phyloP scores from a whole-genome alignment of 371 early-diverging fungal species.

The Mycotypha africana region DNA sequence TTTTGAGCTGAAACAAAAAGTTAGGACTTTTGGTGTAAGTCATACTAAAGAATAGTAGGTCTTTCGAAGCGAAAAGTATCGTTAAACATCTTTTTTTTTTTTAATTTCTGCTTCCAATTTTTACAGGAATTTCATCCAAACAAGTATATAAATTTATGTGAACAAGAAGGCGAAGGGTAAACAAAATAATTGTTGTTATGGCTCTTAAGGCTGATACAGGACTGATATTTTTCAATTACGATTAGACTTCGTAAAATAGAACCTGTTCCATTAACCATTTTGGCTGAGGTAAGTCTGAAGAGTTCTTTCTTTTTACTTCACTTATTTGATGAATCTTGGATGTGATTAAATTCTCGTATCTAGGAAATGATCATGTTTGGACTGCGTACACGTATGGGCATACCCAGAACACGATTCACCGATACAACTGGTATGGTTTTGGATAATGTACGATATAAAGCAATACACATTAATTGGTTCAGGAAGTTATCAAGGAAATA shows the following conservation, averaged over 20 bases:
- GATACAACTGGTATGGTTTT: constrained; percentile 22
- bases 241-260: constrained; percentile 20
- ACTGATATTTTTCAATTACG: too few species aligned
- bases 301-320: too few species aligned
- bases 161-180: constrained; percentile 61
- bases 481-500: too few species aligned
- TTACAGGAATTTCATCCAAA: constrained; percentile 47
- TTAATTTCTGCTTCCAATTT: too few species aligned
- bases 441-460: constrained; percentile 19
- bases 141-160: constrained; percentile 54
- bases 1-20: constrained; percentile 19
- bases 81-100: too few species aligned
- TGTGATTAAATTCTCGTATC: too few species aligned
- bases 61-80: too few species aligned
- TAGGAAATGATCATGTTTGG: constrained; percentile 69
- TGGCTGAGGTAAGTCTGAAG: constrained; percentile 23
- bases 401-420: constrained; percentile 35
- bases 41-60: constrained; percentile 1
- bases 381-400: constrained; percentile 60
- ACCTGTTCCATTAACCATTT: constrained; percentile 18
- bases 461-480: too few species aligned
- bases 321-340: too few species aligned
- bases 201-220: too few species aligned
- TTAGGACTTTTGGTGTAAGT: constrained; percentile 58
- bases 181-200: too few species aligned